A percentile compares a stretch with the other conserved stretches of the same genome.
phyloP scores from a whole-genome alignment of 2,329 filamentous ascomycete species.

The Mollisiaceae sp. region DNA sequence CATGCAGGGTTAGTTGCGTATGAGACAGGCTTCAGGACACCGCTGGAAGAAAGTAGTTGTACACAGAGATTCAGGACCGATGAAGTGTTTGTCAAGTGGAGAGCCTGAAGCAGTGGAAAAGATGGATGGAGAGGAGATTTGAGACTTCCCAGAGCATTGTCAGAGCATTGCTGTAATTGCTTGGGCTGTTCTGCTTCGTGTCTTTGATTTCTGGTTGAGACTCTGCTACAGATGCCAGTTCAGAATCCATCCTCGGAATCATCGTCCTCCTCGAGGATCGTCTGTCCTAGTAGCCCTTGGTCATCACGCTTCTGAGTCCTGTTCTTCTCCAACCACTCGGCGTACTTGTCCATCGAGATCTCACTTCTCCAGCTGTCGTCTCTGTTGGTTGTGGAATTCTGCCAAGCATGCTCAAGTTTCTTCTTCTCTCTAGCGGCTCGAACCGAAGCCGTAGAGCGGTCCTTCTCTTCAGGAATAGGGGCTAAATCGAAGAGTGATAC shows the following conservation, averaged over 20 bases:
- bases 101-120: slow-evolving; percentile 51
- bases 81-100: slow-evolving; percentile 81
- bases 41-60: slow-evolving; percentile 80
- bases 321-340: slow-evolving; percentile 40
- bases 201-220: not conserved
- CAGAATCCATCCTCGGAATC: slow-evolving; percentile 50
- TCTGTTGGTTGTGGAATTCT: slow-evolving; percentile 25
- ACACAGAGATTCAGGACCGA: slow-evolving; percentile 85
- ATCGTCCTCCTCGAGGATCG: slow-evolving; percentile 76
- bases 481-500: slow-evolving; percentile 55
- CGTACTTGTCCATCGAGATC: slow-evolving; percentile 32
- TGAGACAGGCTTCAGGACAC: slow-evolving; percentile 77
- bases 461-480: slow-evolving; percentile 23
- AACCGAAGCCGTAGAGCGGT: slow-evolving; percentile 35
- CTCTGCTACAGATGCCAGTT: slow-evolving; percentile 9
- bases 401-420: slow-evolving; percentile 36
- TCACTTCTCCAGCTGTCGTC: slow-evolving; percentile 23
- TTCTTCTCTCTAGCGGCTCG: slow-evolving; percentile 35
- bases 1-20: slow-evolving; percentile 90
- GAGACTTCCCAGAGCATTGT: not conserved
- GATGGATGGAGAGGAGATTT: not conserved
- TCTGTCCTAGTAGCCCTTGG: slow-evolving; percentile 63
- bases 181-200: not conserved
- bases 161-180: not conserved
- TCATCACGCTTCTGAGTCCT: slow-evolving; percentile 33